Evolutionary conservation across 768 basidiomycete genomes (phyloP).

Genomic region (Trametes villosa): DNA sequence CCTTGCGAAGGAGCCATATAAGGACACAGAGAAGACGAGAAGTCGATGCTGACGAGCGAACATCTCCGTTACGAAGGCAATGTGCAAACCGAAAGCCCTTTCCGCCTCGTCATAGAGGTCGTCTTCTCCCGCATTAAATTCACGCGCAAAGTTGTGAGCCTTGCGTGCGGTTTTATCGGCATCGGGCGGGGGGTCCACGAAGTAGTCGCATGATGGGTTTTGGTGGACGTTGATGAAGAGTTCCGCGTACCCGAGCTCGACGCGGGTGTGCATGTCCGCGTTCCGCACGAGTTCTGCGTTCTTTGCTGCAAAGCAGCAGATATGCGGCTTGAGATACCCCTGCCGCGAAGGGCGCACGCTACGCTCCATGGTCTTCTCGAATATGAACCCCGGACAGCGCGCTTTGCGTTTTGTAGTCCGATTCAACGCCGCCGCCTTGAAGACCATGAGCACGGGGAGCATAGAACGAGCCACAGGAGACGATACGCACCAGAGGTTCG

Average conservation of each 20-base stretch:
- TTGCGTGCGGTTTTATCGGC: neutral
- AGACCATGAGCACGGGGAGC: too few species aligned
- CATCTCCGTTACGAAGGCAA: constrained; percentile 2
- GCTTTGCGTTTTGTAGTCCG: neutral
- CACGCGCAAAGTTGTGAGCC: neutral
- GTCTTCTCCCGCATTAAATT: neutral
- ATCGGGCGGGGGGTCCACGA: constrained; percentile 4
- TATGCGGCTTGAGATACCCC: constrained; percentile 3
- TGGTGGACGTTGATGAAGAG: constrained; percentile 16
- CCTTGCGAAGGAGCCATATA: constrained; percentile 32
- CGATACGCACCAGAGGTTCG: neutral
- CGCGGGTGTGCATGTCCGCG: neutral
- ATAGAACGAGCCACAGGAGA: too few species aligned
- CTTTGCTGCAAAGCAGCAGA: constrained; percentile 1
- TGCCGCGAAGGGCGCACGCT: neutral
- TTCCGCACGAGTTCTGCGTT: neutral
- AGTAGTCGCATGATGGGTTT: neutral
- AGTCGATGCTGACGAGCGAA: constrained; percentile 35
- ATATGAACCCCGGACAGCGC: constrained; percentile 4
- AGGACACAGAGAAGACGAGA: constrained; percentile 34
- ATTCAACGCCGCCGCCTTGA: neutral
- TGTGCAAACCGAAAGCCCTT: neutral
- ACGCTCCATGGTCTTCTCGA: neutral
- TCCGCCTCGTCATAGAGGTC: neutral
- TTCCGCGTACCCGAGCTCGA: constrained; percentile 8